Conservation (phyloP, 1,139 yeast species). For the Scheffersomyces parashehatae region DNA sequence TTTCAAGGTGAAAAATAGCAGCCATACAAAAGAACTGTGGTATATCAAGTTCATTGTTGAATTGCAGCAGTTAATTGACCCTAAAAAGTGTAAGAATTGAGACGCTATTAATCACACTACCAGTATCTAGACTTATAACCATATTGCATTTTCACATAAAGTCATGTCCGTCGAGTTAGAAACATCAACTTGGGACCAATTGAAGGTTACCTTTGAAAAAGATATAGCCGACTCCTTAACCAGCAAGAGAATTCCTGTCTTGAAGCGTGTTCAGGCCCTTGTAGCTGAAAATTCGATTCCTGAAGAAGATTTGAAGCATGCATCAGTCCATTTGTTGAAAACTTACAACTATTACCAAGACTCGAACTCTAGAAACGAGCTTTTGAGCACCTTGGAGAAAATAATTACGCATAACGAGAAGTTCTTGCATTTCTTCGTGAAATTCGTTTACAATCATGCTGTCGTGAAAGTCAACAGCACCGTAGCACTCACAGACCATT, state of each 20-base stretch:
- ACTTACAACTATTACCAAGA: conserved; percentile 57
- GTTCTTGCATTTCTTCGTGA: conserved; percentile 33
- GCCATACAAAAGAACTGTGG: no score
- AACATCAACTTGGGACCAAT: conserved; percentile 23
- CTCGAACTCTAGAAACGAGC: conserved; percentile 43
- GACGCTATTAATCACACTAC: no score
- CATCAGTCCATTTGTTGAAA: conserved; percentile 33
- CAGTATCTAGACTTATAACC: no score
- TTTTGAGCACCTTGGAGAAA: conserved; percentile 35
- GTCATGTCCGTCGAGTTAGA: conserved; percentile 2
- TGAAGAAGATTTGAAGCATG: conserved; percentile 19
- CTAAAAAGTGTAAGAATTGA: no score
- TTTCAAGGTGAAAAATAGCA: no score
- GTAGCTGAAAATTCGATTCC: conserved; percentile 16
- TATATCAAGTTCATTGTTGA: no score
- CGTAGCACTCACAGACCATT: conserved; percentile 54
- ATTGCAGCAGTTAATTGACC: no score
- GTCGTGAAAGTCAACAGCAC: conserved; percentile 28
- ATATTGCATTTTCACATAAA: no score
- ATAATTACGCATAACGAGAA: conserved; percentile 32
- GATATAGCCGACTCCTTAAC: conserved; percentile 34
- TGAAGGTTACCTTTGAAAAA: conserved; percentile 21
- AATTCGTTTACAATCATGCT: conserved; percentile 35
- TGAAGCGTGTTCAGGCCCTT: conserved; percentile 18
- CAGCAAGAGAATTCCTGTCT: conserved; percentile 32